phyloP scores from a whole-genome alignment of 108 stramenopile species.

The Cyclostephanos invisitatus region DNA sequence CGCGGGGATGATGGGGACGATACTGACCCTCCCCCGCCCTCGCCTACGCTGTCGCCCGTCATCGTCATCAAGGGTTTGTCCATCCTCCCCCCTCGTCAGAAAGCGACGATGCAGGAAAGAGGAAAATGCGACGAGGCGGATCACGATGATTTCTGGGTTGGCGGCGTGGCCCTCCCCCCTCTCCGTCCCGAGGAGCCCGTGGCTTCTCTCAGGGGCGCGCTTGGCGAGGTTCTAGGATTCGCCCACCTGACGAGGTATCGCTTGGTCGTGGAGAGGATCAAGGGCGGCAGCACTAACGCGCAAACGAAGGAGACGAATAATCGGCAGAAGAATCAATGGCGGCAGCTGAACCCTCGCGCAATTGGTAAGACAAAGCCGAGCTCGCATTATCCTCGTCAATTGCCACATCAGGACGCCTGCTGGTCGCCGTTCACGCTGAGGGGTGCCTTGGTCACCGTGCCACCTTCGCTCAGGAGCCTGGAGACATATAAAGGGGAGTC shows the following conservation, averaged over 20 bases:
- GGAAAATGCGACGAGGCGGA: background rate
- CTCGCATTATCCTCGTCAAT: background rate
- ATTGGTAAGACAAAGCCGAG: background rate
- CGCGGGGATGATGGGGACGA: background rate
- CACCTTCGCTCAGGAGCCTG: constrained; percentile 54
- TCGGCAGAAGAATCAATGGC: constrained; percentile 1
- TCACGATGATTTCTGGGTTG: constrained; percentile 4
- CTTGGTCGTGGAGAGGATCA: constrained; percentile 55
- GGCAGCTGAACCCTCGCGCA: background rate
- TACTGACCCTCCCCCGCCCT: background rate
- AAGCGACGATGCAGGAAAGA: constrained; percentile 19
- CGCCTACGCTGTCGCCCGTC: background rate
- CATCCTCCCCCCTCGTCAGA: constrained; percentile 77
- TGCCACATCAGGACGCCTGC: constrained; percentile 11
- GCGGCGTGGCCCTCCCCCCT: constrained; percentile 66
- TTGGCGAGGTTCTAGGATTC: constrained; percentile 66
- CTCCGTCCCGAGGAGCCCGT: constrained; percentile 81
- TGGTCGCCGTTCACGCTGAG: constrained; percentile 62
- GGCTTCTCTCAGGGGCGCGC: constrained; percentile 63
- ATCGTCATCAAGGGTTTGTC: constrained; percentile 57
- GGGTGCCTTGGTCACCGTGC: constrained; percentile 64
- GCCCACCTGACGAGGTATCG: constrained; percentile 83
- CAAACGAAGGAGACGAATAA: background rate
- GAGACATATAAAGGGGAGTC: constrained; percentile 1
- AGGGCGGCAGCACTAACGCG: background rate